Evolutionary conservation across 371 early-diverging fungal species (phyloP), one percentile per base, ranked within the genome.

Genomic region (Syncephalastrum monosporum): DNA sequence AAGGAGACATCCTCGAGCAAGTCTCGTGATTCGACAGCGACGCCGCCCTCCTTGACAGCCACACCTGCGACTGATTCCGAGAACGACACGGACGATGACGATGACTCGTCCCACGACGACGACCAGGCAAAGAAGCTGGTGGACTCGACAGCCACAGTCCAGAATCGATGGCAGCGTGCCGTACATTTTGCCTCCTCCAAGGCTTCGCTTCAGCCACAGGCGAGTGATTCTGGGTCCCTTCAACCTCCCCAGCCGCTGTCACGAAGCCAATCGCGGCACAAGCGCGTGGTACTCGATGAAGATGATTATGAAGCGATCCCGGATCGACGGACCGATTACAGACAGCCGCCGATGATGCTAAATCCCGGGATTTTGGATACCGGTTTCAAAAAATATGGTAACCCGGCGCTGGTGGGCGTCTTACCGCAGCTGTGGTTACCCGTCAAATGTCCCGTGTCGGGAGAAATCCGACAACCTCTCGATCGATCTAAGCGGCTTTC

Each of bases 361-460:
- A 84, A 81, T 55, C 64, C 71, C n/a, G 92, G 92, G 16, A 68
- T 91, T 0, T 69, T 91, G 50, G 89, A 91, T 60, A 81, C 86
- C 27, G 86, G 89, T 1, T 77, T 89, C 51, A 77, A 79, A 51
- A 75, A 71, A 7, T 91, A 87, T 42, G 81, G 72, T 41, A 80
- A 89, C 52, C 92, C 92, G 4, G 82, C 81, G 0, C 53, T 90
- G 10, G 72, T 85, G 0, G 91, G 89, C 15, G 78, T 79, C 12
- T 61, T 91, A 48, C 92, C 92, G 2, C 82, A 85, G 38, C 65
- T 91, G 10, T 91, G 92, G 92, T 65, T 91, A 33, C 92, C 92
- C 21, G 61, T 72, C 3, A 78, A 75, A 50, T 27, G 47, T 17
- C 58, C 53, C 5, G 27, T 17, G 12, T 21, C 50, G 17, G 73